Evolutionary conservation across 352 stramenopile genomes (phyloP), one percentile per base, ranked within the genome.

Genomic region (Blastocystis sp.): DNA sequence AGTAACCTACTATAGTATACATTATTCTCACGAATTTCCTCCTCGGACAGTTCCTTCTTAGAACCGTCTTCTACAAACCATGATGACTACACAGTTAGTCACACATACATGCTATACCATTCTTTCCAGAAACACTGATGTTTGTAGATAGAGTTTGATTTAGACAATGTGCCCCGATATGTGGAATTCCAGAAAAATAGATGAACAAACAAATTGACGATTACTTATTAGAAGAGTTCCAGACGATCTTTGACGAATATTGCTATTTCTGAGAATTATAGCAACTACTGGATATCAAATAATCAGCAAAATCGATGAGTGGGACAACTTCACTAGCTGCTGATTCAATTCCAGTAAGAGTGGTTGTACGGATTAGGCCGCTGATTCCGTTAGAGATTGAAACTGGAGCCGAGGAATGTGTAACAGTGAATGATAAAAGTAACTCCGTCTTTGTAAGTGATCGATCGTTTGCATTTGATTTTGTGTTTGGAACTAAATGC

Each of bases 401-500:
- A 41, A 69, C n/a, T 15, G 68, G 63, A 59, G 53, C 54, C 5
- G 26, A 45, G 18, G 63, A 62, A 18, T 68, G 45, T 45, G 87
- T 79, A 29, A 75, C 68, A 34, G 73, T 73, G 41, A 45, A 77
- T 89, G 47, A 64, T 18, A 76, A 89, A 37, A 66, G 7, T 13
- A 18, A 45, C 8, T 80, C 39, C 15, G 37, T 89, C 6, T 75
- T 77, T 53, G 50, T 89, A 41, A 75, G 61, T 41, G 29, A 89
- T 26, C 50, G 53, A 37, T 5, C 37, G 2, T 90, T 91, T 56
- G 26, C 4, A 4, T 91, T 90, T 68, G 84, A 91, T 15, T 15
- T 37, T 50, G 90, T 90, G 11, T 91, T 91, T 69, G 76, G 87
- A 47, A 50, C 73, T 5, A n/a, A 90, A n/a, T 75, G 47, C 15